phyloP scores from a whole-genome alignment of 768 basidiomycete species.

The Lentinula sp. region DNA sequence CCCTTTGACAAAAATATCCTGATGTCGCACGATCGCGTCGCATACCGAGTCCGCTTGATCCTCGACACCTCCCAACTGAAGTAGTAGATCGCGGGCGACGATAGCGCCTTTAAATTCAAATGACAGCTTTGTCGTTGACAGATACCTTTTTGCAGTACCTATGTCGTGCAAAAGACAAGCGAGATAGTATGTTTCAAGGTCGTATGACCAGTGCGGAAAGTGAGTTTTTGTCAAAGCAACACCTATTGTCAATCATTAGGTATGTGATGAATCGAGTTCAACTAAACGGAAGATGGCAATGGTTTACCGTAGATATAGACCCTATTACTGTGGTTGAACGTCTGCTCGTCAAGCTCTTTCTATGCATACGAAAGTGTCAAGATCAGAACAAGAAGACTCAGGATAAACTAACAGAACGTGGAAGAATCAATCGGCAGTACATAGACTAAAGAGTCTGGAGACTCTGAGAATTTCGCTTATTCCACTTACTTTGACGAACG shows the following conservation, averaged over 20 bases:
- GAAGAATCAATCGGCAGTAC: not conserved
- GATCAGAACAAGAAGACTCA: not conserved
- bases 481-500: conserved; percentile 29
- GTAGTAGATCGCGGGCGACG: conserved; percentile 42
- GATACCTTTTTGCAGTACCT: conserved; percentile 41
- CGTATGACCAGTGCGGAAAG: conserved; percentile 41
- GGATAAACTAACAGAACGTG: not conserved
- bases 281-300: not conserved
- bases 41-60: conserved; percentile 49
- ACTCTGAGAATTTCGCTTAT: not conserved
- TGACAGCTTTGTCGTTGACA: conserved; percentile 47
- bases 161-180: conserved; percentile 49
- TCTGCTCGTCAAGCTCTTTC: conserved; percentile 37
- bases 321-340: conserved; percentile 44
- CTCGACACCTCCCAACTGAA: conserved; percentile 33
- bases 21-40: conserved; percentile 45
- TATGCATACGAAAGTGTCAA: conserved; percentile 8
- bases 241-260: conserved; percentile 21
- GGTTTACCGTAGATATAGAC: conserved; percentile 43
- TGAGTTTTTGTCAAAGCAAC: conserved; percentile 39
- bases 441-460: not conserved
- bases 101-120: conserved; percentile 55
- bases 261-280: not conserved
- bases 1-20: conserved; percentile 42
- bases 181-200: conserved; percentile 45